A percentile compares a stretch with the other conserved stretches of the same genome.
Conservation (phyloP, 768 basidiomycete genomes). For the Russula earlei region DNA sequence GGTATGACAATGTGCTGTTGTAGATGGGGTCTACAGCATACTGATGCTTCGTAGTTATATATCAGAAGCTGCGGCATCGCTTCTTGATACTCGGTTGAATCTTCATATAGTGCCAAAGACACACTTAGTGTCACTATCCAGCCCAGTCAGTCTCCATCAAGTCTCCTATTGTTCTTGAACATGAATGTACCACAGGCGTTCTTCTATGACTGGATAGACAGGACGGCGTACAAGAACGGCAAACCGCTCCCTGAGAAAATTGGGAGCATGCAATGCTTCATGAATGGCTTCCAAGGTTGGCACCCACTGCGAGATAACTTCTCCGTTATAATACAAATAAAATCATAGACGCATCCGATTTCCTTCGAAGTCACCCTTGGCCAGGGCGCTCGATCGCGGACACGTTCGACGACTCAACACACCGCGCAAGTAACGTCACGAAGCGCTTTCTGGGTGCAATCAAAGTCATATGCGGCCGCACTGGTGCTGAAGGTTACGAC, state of each 20-base stretch:
- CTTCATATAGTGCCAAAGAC: slow-evolving; percentile 82
- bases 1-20: slow-evolving; percentile 33
- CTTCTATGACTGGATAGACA: slow-evolving; percentile 88
- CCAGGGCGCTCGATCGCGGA: slow-evolving; percentile 77
- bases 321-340: not conserved
- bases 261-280: slow-evolving; percentile 83
- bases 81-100: slow-evolving; percentile 65
- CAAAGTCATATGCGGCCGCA: slow-evolving; percentile 78
- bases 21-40: not conserved
- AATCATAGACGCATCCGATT: slow-evolving; percentile 69
- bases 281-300: slow-evolving; percentile 71
- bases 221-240: slow-evolving; percentile 73
- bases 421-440: slow-evolving; percentile 57
- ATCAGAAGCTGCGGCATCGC: slow-evolving; percentile 80
- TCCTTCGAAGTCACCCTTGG: slow-evolving; percentile 79
- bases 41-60: slow-evolving; percentile 50
- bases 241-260: slow-evolving; percentile 81
- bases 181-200: slow-evolving; percentile 47
- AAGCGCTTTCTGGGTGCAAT: slow-evolving; percentile 62
- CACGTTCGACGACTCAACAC: slow-evolving; percentile 78
- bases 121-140: slow-evolving; percentile 72
- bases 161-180: not conserved
- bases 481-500: slow-evolving; percentile 55
- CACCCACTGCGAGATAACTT: not conserved
- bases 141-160: slow-evolving; percentile 35